phyloP scores from a whole-genome alignment of 169 alveolate species.

The Eimeria necatrix region DNA sequence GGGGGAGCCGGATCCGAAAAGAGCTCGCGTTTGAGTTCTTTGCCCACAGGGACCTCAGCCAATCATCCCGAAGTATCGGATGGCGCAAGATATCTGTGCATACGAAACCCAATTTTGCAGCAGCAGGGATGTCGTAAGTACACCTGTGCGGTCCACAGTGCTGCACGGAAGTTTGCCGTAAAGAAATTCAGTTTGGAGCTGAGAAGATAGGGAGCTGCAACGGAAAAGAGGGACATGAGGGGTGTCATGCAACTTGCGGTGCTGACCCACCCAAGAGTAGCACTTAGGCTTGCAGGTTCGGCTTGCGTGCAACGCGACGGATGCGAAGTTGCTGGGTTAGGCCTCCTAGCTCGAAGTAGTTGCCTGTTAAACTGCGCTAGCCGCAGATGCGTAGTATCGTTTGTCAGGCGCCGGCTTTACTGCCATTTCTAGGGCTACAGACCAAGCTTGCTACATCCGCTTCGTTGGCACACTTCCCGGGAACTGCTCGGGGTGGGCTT shows the following conservation, averaged over 20 bases:
- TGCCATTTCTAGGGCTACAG: background rate
- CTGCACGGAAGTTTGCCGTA: background rate
- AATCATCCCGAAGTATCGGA: background rate
- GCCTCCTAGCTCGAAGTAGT: background rate
- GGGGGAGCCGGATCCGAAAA: conserved; percentile 21
- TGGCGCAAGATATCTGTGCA: background rate
- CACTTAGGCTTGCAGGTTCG: background rate
- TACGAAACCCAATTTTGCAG: background rate
- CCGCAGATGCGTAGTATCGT: background rate
- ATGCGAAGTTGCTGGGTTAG: background rate
- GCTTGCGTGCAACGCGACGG: background rate
- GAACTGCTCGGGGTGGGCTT: background rate
- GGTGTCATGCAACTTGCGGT: background rate
- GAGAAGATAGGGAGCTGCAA: conserved; percentile 6
- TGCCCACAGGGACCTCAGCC: background rate
- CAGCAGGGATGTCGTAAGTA: background rate
- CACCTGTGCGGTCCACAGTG: background rate
- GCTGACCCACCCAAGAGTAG: background rate
- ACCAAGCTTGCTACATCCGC: background rate
- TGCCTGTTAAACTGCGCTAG: background rate
- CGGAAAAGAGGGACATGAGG: conserved; percentile 31
- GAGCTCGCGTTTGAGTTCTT: conserved; percentile 43
- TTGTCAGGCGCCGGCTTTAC: conserved; percentile 8
- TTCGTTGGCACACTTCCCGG: background rate
- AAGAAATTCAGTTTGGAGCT: background rate